Evolutionary conservation across 306 rosid genomes (phyloP).

Genomic region (Abrus pulchellus): DNA sequence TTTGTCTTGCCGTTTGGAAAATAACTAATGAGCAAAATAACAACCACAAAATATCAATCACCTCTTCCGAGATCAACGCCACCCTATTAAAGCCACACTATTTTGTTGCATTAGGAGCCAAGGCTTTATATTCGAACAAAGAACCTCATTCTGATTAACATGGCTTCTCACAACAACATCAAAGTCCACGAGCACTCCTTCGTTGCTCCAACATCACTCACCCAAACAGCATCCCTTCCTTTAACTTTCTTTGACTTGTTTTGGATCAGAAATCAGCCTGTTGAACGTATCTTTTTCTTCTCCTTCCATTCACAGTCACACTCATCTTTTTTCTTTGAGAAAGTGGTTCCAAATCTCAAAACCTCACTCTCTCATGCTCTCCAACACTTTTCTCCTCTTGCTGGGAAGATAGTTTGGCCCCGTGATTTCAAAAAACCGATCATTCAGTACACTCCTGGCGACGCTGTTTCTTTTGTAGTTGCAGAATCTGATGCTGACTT

Average conservation of each 20-base stretch:
- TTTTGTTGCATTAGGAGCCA: no score
- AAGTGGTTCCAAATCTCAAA: conserved; percentile 60
- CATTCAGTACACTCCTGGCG: conserved; percentile 51
- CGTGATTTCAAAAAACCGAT: conserved; percentile 49
- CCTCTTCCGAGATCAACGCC: no score
- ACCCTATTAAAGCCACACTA: no score
- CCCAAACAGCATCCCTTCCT: conserved; percentile 35
- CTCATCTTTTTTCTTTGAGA: conserved; percentile 27
- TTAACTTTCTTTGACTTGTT: conserved; percentile 55
- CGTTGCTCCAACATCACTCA: conserved; percentile 30
- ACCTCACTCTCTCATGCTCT: conserved; percentile 70
- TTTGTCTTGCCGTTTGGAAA: background rate
- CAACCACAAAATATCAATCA: background rate
- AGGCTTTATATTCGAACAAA: no score
- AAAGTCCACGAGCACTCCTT: conserved; percentile 32
- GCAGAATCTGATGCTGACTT: conserved; percentile 60
- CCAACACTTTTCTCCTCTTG: conserved; percentile 60
- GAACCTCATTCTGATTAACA: background rate
- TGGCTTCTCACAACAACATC: conserved; percentile 40
- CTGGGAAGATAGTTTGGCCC: conserved; percentile 65
- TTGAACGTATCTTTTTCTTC: conserved; percentile 63
- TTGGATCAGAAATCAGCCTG: conserved; percentile 61
- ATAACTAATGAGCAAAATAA: background rate
- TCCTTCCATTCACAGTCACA: conserved; percentile 38
- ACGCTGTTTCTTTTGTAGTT: conserved; percentile 54